Conservation (phyloP, 495 filamentous ascomycete species). For the Chaetomium tenue region DNA sequence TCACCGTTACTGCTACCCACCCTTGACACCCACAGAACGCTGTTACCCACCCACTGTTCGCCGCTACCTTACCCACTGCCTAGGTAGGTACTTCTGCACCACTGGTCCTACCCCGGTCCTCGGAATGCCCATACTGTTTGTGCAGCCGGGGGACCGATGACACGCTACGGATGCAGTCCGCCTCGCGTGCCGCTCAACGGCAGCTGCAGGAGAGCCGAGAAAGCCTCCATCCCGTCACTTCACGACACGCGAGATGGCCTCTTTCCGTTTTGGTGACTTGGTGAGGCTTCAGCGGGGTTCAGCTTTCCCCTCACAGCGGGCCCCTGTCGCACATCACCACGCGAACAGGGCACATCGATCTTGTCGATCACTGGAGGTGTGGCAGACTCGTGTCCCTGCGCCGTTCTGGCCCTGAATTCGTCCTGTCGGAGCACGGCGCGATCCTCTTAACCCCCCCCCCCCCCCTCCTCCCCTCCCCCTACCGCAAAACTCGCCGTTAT, state of each 20-base stretch:
- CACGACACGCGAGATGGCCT: background rate
- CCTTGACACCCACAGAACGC: too few species aligned
- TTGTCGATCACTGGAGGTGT: constrained; percentile 1
- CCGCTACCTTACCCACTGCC: too few species aligned
- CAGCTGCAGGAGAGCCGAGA: background rate
- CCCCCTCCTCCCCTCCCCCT: background rate
- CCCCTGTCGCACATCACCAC: constrained; percentile 13
- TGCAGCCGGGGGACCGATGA: background rate
- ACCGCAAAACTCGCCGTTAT: background rate
- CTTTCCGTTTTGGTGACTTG: background rate
- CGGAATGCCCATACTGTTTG: background rate
- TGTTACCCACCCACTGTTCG: too few species aligned
- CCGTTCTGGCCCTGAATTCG: background rate
- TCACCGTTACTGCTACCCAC: background rate
- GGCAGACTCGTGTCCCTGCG: background rate
- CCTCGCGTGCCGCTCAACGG: constrained; percentile 12
- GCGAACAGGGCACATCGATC: background rate
- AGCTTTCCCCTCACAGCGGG: background rate
- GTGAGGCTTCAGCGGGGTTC: constrained; percentile 9
- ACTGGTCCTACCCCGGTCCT: background rate
- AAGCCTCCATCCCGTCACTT: background rate
- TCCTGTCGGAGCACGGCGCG: background rate
- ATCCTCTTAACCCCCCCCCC: background rate
- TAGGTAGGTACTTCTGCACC: background rate
- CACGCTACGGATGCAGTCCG: background rate